Base-by-base conservation (phyloP, 2,329 filamentous ascomycete species). In the Aphanocladium album region DNA sequence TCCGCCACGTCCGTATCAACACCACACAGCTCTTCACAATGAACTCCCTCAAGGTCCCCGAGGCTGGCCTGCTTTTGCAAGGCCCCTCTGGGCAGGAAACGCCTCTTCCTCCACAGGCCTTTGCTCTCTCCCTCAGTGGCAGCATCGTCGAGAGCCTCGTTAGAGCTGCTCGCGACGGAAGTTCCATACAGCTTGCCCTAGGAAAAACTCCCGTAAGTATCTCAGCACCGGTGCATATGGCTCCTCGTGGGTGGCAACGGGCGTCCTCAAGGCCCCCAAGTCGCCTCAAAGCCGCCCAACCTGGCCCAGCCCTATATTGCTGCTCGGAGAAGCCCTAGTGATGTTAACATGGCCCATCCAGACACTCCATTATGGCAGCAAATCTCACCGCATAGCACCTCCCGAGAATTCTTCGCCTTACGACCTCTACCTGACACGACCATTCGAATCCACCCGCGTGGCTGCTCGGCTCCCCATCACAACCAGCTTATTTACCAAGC, bases 61-160 rank as follows among this genome's bases (percentile, higher is more conserved):
- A 84, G 64, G 73, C 76, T 66, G 85, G 85, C 73, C 74, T 87
- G 71, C 73, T 79, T 70, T 76, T 87, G 72, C 81, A 82, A 69
- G 78, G 79, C 73, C 76, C 80, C 64, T 74, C 79, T 65, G 67
- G 67, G 47, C 76, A 77, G 56, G 70, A 74, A 60, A 74, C 76
- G 56, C 72, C 74, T 61, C 73, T 82, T 41, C 81, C 80, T 9
- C 74, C 77, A 33, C 83, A 86, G 67, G 82, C 81, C 35, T 83
- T 88, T 68, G 79, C 82, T 64, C 73, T 88, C 60, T 80, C 76
- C n/a, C 73, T 88, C 63, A 80, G 76, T 66, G 80, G 86, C 69
- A 76, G 76, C 69, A 76, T 85, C 56, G 81, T 88, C 67, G 82
- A 86, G 69, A 79, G 83, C 63, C 83, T 88, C 80, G 86, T 88